A percentile compares a stretch with the other conserved stretches of the same genome.
phyloP scores from a whole-genome alignment of 345 rosid genomes.

The Eucalyptus decipiens region DNA sequence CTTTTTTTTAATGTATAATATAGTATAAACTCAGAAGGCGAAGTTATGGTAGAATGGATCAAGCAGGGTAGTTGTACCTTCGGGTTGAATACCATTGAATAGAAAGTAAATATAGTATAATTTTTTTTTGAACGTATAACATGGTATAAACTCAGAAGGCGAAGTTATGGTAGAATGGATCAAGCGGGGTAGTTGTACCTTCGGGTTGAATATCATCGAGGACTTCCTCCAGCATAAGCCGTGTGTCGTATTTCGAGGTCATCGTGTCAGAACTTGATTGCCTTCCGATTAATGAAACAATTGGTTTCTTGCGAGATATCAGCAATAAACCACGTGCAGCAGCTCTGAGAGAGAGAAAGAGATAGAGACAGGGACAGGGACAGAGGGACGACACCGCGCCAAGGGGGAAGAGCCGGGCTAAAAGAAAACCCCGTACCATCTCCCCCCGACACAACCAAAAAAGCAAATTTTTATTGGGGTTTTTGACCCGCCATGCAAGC shows the following conservation, averaged over 20 bases:
- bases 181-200: background rate
- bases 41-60: background rate
- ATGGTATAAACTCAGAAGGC: background rate
- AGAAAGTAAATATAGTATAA: background rate
- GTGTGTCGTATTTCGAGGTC: background rate
- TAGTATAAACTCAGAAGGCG: background rate
- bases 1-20: no score
- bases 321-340: background rate
- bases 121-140: no score
- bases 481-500: slow-evolving; percentile 18
- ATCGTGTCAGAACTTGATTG: background rate
- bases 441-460: background rate
- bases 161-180: background rate
- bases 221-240: background rate
- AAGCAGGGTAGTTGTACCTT: background rate
- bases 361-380: background rate
- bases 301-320: background rate
- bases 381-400: background rate
- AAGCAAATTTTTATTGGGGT: background rate
- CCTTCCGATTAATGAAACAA: background rate
- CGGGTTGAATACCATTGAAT: background rate
- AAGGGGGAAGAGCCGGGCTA: slow-evolving; percentile 4
- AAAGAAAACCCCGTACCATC: slow-evolving; percentile 1
- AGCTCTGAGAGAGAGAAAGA: background rate
- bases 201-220: background rate